phyloP scores from a whole-genome alignment of 176 grass and related monocot species.

The Aegilops bicornis region DNA sequence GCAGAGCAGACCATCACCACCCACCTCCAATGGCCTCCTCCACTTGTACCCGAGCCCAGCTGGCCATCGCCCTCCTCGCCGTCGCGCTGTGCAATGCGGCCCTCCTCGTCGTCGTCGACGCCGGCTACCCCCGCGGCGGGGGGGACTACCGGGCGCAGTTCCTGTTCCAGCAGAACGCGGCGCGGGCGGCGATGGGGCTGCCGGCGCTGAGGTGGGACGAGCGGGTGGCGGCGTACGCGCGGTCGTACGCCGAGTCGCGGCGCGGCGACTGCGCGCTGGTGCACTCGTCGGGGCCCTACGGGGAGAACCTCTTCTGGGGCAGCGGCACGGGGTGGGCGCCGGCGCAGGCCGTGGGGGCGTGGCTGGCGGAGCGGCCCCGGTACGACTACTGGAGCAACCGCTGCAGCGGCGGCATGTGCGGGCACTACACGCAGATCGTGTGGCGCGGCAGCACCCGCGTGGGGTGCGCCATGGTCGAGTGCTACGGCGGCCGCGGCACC shows the following conservation, averaged over 20 bases:
- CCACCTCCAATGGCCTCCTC: constrained; percentile 36
- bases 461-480: constrained; percentile 60
- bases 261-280: constrained; percentile 71
- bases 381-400: constrained; percentile 76
- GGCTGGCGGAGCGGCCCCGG: constrained; percentile 51
- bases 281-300: constrained; percentile 73
- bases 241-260: constrained; percentile 53
- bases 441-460: constrained; percentile 43
- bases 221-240: constrained; percentile 57
- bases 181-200: constrained; percentile 37
- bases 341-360: constrained; percentile 56
- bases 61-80: background rate
- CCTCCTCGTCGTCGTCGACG: background rate
- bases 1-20: background rate
- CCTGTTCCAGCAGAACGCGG: constrained; percentile 58
- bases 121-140: constrained; percentile 1
- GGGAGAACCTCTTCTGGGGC: constrained; percentile 95
- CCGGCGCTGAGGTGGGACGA: constrained; percentile 53
- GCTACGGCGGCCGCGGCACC: constrained; percentile 40
- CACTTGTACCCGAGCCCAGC: background rate
- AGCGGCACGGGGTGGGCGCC: constrained; percentile 61
- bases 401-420: constrained; percentile 64
- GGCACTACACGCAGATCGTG: constrained; percentile 88
- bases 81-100: background rate
- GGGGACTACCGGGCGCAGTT: constrained; percentile 39